Conservation (phyloP, 2,329 filamentous ascomycete genomes). For the Aureobasidium sp. region DNA sequence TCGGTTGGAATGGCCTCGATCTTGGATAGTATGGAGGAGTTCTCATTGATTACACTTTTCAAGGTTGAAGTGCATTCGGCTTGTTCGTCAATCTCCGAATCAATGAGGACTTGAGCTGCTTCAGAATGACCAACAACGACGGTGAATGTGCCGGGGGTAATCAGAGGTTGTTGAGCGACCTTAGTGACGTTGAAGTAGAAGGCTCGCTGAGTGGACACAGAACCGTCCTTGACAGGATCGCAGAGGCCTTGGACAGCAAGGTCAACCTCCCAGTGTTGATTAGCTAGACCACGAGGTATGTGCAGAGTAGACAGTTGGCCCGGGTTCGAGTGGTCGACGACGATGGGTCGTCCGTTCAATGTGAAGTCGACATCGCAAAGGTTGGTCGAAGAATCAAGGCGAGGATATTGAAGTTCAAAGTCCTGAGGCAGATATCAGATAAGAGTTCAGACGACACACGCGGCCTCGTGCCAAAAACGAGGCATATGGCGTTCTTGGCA, state of each 20-base stretch:
- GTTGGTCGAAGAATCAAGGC: not conserved
- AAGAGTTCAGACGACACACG: not conserved
- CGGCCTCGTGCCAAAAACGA: not conserved
- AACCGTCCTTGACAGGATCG: not conserved
- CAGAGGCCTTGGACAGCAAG: constrained; percentile 7
- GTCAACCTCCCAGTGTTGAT: constrained; percentile 4
- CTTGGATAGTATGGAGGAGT: not conserved
- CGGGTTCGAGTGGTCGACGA: not conserved
- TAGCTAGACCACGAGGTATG: not conserved
- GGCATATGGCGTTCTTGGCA: constrained; percentile 7
- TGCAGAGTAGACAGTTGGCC: not conserved
- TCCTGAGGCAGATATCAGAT: constrained; percentile 9
- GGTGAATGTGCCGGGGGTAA: not conserved
- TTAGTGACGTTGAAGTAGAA: constrained; percentile 6
- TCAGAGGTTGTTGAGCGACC: not conserved
- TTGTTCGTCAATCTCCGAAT: not conserved
- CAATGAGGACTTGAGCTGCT: not conserved
- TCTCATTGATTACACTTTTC: not conserved
- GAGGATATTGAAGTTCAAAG: constrained; percentile 8
- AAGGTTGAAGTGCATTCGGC: not conserved
- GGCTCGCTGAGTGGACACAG: not conserved
- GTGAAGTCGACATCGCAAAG: constrained; percentile 6
- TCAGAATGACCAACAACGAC: not conserved
- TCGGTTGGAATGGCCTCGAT: not conserved
- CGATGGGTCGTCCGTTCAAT: constrained; percentile 4